These are phyloP conservation scores for Heteromeles arbutifolia DNA, from an alignment of 306 rosid genomes.

Conservation along the genomic window DNA sequence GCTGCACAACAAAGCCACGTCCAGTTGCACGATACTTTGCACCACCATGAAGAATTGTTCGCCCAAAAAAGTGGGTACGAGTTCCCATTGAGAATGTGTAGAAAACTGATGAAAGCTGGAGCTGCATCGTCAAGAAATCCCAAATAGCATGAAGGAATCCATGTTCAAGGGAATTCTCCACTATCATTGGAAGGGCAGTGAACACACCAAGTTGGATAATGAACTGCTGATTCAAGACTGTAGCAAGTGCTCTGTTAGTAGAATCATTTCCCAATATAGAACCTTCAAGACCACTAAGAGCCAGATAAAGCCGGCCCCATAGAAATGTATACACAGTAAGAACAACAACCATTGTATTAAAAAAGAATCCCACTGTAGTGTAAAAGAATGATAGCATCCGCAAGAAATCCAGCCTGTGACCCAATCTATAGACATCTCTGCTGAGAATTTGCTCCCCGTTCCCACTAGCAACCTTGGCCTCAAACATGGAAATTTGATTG, in stretches of 20 bases:
- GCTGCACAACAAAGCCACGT: conserved; percentile 88
- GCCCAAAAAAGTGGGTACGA: conserved; percentile 71
- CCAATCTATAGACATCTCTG: conserved; percentile 80
- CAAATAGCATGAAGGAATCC: conserved; percentile 82
- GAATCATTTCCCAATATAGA: conserved; percentile 32
- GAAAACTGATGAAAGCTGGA: conserved; percentile 84
- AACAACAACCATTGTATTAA: conserved; percentile 66
- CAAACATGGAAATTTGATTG: conserved; percentile 86
- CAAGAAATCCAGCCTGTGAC: conserved; percentile 79
- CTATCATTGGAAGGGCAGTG: conserved; percentile 87
- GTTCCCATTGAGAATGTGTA: conserved; percentile 88
- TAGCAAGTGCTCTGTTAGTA: conserved; percentile 51
- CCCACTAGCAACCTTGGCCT: conserved; percentile 92
- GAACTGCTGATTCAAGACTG: conserved; percentile 70
- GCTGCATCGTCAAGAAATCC: conserved; percentile 86
- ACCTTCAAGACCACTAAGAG: conserved; percentile 76
- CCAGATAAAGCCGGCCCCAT: conserved; percentile 75
- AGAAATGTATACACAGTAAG: conserved; percentile 75
- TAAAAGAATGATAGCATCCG: conserved; percentile 81
- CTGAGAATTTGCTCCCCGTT: conserved; percentile 84
- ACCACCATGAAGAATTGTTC: conserved; percentile 85
- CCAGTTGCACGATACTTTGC: conserved; percentile 90
- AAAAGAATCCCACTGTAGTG: conserved; percentile 81
- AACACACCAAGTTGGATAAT: conserved; percentile 76
- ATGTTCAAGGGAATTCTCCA: conserved; percentile 70